These are phyloP conservation scores for Boletus reticuloceps DNA, from an alignment of 768 basidiomycete genomes.

Conservation along the genomic window DNA sequence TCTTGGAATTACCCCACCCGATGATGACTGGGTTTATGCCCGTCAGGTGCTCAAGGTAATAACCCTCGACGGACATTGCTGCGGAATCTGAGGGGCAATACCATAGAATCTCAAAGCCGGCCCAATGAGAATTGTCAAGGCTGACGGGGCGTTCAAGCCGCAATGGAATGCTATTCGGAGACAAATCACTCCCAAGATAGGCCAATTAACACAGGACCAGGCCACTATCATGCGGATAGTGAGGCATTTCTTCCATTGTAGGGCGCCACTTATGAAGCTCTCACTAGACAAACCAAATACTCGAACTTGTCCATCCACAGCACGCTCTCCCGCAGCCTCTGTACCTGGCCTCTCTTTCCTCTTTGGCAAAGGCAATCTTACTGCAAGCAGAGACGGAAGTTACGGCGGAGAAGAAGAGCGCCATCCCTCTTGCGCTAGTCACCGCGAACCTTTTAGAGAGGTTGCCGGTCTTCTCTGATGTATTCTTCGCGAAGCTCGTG, in stretches of 20 bases:
- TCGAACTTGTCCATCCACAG: conserved; percentile 38
- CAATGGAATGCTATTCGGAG: conserved; percentile 69
- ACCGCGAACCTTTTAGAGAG: conserved; percentile 61
- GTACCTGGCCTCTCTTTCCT: conserved; percentile 77
- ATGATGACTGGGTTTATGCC: conserved; percentile 64
- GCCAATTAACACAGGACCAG: conserved; percentile 76
- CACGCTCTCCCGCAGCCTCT: conserved; percentile 35
- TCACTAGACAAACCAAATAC: conserved; percentile 39
- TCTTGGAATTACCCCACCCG: conserved; percentile 52
- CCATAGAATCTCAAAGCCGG: conserved; percentile 60
- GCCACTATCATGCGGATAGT: conserved; percentile 64
- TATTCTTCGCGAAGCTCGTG: conserved; percentile 82
- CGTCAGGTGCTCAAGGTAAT: conserved; percentile 52
- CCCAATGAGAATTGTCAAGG: conserved; percentile 63
- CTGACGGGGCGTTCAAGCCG: conserved; percentile 49
- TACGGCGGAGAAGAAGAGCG: conserved; percentile 81
- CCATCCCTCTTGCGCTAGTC: conserved; percentile 78
- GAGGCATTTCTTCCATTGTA: conserved; percentile 28
- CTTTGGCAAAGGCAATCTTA: conserved; percentile 85
- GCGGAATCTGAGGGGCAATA: conserved; percentile 20
- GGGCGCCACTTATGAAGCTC: conserved; percentile 8
- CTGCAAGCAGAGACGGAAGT: conserved; percentile 94
- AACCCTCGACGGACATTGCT: conserved; percentile 13
- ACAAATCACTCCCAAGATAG: conserved; percentile 82
- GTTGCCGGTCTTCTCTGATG: conserved; percentile 57